Evolutionary conservation across 2,329 filamentous ascomycete genomes (phyloP), one percentile per base, ranked within the genome.

Genomic region (Scedosporium apiospermum): DNA sequence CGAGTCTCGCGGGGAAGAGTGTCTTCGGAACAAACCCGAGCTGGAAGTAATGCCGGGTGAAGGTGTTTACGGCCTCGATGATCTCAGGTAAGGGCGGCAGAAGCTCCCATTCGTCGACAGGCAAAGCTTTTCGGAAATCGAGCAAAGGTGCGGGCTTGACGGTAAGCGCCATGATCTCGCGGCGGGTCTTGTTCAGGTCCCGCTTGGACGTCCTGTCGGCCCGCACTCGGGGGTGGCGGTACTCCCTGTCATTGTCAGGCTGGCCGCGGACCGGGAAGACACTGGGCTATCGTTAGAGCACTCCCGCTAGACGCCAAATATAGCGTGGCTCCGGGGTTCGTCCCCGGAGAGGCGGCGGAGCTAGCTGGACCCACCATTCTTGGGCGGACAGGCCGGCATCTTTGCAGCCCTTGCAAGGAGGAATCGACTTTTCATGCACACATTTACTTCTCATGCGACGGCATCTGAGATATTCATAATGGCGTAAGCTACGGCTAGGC

Each of bases 371-470:
- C 75, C 73, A 84, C 81, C 82, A 85, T 69, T 81, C 79, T 26
- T 76, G 73, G 10, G 77, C 68, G 23, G 70, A 69, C 18, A 81
- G 72, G n/a, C 80, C 80, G 12, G 81, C 78, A 60, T 81, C 77
- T 21, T 71, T 69, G 65, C 82, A 85, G 4, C 79, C 74, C 63
- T 80, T 78, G 65, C 82, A 85, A 16, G 81, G 81, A 27, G 80
- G 73, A 23, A 72, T 70, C 3, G 72, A 75, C 60, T 76, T 79
- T 7, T 81, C 78, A 66, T 83, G 80, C 18, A 80, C 68, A 66
- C 82, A 84, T 71, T 83, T 84, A 69, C 79, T 82, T 64, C 82
- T 78, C 75, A 83, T 80, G 41, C 80, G 79, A 41, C 82, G 81
- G 65, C 82, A 84, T 74, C 80, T 82, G 26, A 18, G 38, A 44